Percentiles rank a stretch among this genome's conserved stretches.
Conservation (phyloP, 1,284 basidiomycete species). For the Malassezia sympodialis region DNA sequence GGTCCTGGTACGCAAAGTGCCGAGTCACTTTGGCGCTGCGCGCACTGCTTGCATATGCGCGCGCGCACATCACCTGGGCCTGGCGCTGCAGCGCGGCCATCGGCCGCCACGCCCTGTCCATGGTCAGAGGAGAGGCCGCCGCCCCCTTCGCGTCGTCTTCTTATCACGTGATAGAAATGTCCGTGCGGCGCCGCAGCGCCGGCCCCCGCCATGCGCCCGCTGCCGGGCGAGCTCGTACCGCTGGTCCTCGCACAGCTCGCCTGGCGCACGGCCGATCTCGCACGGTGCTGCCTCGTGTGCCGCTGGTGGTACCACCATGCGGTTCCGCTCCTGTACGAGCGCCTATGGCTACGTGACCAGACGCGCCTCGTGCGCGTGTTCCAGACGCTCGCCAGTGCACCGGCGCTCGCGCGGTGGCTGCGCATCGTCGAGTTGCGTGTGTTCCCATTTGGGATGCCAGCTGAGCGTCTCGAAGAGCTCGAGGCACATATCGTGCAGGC, state of each 20-base stretch:
- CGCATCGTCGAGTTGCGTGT: slow-evolving; percentile 35
- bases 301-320: slow-evolving; percentile 22
- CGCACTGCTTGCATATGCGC: slow-evolving; percentile 11
- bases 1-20: slow-evolving; percentile 16
- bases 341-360: slow-evolving; percentile 40
- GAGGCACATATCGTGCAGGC: slow-evolving; percentile 27
- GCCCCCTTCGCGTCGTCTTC: background rate
- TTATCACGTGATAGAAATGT: slow-evolving; percentile 10
- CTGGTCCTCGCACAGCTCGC: slow-evolving; percentile 25
- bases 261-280: slow-evolving; percentile 30
- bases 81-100: background rate
- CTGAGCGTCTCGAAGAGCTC: slow-evolving; percentile 34
- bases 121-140: background rate
- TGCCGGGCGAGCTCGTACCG: slow-evolving; percentile 34
- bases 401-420: slow-evolving; percentile 25
- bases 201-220: background rate
- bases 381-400: slow-evolving; percentile 20
- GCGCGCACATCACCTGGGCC: background rate
- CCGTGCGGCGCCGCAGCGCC: background rate
- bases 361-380: slow-evolving; percentile 33
- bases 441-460: slow-evolving; percentile 37
- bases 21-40: slow-evolving; percentile 3
- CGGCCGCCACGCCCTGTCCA: background rate
- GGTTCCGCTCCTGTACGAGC: slow-evolving; percentile 34
- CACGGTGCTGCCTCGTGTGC: slow-evolving; percentile 27